Base-by-base conservation (phyloP, 495 filamentous ascomycete genomes). In the Xylaria telfairii region DNA sequence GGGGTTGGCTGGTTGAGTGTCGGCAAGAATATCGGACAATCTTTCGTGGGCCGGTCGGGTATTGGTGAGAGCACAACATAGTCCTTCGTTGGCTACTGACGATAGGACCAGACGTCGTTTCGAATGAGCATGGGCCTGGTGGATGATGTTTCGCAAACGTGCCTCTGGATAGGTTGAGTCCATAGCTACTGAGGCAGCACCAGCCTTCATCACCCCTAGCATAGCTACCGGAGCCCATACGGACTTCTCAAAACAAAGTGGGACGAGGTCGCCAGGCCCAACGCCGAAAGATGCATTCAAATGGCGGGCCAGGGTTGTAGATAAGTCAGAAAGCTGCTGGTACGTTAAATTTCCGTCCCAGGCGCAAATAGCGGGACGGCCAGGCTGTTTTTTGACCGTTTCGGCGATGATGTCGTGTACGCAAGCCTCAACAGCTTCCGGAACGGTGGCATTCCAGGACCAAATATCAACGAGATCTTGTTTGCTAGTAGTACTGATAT, bases 321-420 rank as follows among this genome's bases (percentile, higher is more conserved):
- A 75, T 19, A 82, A 69, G 9, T 68, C 30, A 39, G 87, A 82
- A 46, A 90, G 77, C 68, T 90, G 79, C 3, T 56, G 71, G 72
- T 83, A 90, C 0, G 84, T 86, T 44, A 90, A 71, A 9, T 71
- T 82, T 26, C 87, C 86, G 80, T 90, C 88, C 88, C 88, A 89
- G 28, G 77, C 76, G 51, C 68, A 71, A 4, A 81, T 65, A 1
- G 79, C 77, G 56, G 73, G 75, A 32, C 63, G 68, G 39, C 39
- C 39, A 42, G 39, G 39, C 39, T 42, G n/a, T 69, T 49, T 21
- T 32, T 32, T 12, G 65, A 65, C 21, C 71, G 72, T 28, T 67
- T 68, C 49, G 64, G 68, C 46, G 65, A 80, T 72, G 3, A 73
- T 68, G 21, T 79, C 60, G 63, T 79, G 77, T 13, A 79, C 54